Evolutionary conservation across 1,139 yeast species (phyloP).

Genomic region (Kurtzmaniella quercitrusa): DNA sequence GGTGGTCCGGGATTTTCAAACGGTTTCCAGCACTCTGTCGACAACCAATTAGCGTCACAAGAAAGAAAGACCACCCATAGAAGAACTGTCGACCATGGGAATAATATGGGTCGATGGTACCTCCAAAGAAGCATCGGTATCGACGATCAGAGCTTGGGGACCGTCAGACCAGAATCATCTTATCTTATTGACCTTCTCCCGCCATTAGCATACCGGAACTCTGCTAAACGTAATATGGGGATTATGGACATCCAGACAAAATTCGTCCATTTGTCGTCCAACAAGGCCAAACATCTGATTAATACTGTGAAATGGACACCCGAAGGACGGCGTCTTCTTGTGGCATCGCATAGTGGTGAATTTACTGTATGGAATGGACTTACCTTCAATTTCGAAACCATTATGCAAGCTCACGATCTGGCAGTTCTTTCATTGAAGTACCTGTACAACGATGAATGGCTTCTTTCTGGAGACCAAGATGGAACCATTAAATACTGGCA

Average conservation of each 20-base stretch:
- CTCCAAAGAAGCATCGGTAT: constrained; percentile 55
- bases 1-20: not conserved
- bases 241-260: constrained; percentile 66
- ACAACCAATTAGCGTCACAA: constrained; percentile 43
- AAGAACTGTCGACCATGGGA: constrained; percentile 86
- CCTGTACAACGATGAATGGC: constrained; percentile 92
- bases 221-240: constrained; percentile 37
- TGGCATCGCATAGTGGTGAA: constrained; percentile 92
- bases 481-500: constrained; percentile 96
- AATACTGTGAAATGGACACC: constrained; percentile 95
- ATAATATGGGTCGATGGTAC: constrained; percentile 72
- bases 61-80: constrained; percentile 59
- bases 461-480: constrained; percentile 87
- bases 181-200: constrained; percentile 72
- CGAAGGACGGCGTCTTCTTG: constrained; percentile 85
- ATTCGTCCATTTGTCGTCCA: constrained; percentile 86
- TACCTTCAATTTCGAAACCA: constrained; percentile 92
- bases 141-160: constrained; percentile 46
- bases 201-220: constrained; percentile 52
- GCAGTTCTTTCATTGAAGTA: constrained; percentile 79
- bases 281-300: constrained; percentile 88
- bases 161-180: constrained; percentile 72
- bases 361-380: constrained; percentile 96
- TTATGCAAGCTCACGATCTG: constrained; percentile 97
- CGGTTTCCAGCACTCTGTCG: constrained; percentile 29